Conservation (phyloP, 2,329 filamentous ascomycete species). For the Colletotrichum lupini region DNA sequence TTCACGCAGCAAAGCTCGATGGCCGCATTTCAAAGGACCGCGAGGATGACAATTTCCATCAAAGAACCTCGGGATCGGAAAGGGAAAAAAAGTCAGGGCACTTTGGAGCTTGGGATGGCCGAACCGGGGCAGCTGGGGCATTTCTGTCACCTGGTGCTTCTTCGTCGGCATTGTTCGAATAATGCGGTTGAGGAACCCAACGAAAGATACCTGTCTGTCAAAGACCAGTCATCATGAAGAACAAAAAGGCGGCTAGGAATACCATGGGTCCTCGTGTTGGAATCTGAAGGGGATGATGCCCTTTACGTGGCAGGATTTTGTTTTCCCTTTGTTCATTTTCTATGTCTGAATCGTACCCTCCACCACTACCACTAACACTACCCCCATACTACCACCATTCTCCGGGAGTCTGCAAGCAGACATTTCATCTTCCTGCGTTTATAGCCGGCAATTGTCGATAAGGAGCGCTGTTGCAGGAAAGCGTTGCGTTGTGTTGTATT, state of each 20-base stretch:
- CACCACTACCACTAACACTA: background rate
- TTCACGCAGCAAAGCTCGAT: conserved; percentile 39
- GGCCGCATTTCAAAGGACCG: conserved; percentile 27
- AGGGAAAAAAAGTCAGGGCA: conserved; percentile 41
- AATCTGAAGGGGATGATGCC: conserved; percentile 23
- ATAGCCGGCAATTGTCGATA: conserved; percentile 16
- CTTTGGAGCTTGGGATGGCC: conserved; percentile 38
- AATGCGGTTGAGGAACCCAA: conserved; percentile 5
- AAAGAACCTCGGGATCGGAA: conserved; percentile 47
- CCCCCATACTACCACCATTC: background rate
- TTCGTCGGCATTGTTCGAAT: conserved; percentile 16
- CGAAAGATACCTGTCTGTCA: conserved; percentile 22
- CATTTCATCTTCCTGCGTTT: conserved; percentile 26
- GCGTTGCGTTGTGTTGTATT: conserved; percentile 22
- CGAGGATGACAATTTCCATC: conserved; percentile 40
- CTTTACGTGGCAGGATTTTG: conserved; percentile 33
- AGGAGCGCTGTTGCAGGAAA: conserved; percentile 5
- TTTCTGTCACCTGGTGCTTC: conserved; percentile 24
- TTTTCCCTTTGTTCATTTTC: conserved; percentile 36
- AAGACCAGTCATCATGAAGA: conserved; percentile 28
- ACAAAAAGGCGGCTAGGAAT: conserved; percentile 28
- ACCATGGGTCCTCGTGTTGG: conserved; percentile 32
- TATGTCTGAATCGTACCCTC: conserved; percentile 36
- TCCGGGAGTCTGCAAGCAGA: conserved; percentile 32
- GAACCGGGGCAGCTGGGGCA: conserved; percentile 35